Evolutionary conservation across 257 asterid genomes (phyloP), one percentile per base, ranked within the genome.

Genomic region (Petunia axillaris): DNA sequence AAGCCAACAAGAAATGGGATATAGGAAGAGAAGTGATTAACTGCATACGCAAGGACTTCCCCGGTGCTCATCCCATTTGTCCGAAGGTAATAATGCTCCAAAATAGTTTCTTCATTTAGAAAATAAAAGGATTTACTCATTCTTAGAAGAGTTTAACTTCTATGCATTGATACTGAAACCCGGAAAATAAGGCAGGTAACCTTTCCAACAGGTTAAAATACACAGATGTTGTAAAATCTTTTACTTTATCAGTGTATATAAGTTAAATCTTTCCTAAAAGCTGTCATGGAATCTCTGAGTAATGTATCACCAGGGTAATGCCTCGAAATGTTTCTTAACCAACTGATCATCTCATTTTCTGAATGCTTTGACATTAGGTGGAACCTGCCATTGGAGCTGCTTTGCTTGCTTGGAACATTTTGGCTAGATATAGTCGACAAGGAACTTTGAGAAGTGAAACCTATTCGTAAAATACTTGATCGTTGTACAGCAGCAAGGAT

Each of bases 351-450:
- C 43, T 46, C 60, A 46, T 25, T 46, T 46, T 5, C 80, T 58
- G 15, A 38, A 71, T 35, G 41, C 35, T 77, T 77, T 25, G 16
- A 44, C 16, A 83, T 81, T 50, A 92, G 97, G 96, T 90, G 57
- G 97, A 93, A 81, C 97, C 96, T 11, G 97, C 97, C 15, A 90
- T 93, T 40, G 97, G 94, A 25, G 97, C 97, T 82, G 94, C 96
- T 41, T 87, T 93, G 89, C 93, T 93, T 81, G 97, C 93, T 62
- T 91, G 93, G 96, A 90, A 91, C 85, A 87, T 84, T 80, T 83
- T 89, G 85, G 85, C 86, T 87, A 86, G 85, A 81, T 89, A 84
- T 76, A 81, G 85, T 41, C 89, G 82, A 62, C 54, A 79, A 74
- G 78, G 78, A 63, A 70, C 25, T 35, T 46, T 76, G 53, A 77